Conservation (phyloP, 768 basidiomycete genomes). For the Amanita muscaria region DNA sequence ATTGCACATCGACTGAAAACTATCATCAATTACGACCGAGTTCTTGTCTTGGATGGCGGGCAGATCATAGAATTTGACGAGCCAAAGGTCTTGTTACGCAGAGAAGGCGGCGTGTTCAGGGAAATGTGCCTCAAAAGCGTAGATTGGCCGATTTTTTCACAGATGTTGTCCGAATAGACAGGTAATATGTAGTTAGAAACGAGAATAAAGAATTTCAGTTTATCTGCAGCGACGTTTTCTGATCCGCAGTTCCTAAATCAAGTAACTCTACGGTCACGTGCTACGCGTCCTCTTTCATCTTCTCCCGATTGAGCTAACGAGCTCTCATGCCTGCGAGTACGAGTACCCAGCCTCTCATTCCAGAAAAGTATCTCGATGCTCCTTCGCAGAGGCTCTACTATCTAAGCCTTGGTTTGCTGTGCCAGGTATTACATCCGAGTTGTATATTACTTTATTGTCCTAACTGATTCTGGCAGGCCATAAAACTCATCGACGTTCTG, state of each 20-base stretch:
- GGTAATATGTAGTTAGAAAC: no score
- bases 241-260: no score
- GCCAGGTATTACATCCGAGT: conserved; percentile 45
- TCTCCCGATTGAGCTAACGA: background rate
- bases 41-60: conserved; percentile 69
- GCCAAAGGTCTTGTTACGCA: conserved; percentile 46
- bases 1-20: conserved; percentile 79
- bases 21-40: conserved; percentile 65
- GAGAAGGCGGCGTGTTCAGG: conserved; percentile 50
- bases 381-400: conserved; percentile 77
- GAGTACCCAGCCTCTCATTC: conserved; percentile 42
- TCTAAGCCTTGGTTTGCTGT: conserved; percentile 63
- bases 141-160: conserved; percentile 37
- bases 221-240: no score
- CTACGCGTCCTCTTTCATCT: background rate
- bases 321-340: conserved; percentile 3
- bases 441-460: background rate
- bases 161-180: conserved; percentile 7
- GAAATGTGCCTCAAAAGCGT: conserved; percentile 60
- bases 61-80: conserved; percentile 69
- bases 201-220: no score
- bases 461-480: conserved; percentile 37
- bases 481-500: conserved; percentile 68
- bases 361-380: conserved; percentile 64
- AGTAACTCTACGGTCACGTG: conserved; percentile 9